A percentile compares a stretch with the other conserved stretches of the same genome.
Conservation (phyloP, 371 early-diverging fungal species). For the Astathelohania contejeani region DNA sequence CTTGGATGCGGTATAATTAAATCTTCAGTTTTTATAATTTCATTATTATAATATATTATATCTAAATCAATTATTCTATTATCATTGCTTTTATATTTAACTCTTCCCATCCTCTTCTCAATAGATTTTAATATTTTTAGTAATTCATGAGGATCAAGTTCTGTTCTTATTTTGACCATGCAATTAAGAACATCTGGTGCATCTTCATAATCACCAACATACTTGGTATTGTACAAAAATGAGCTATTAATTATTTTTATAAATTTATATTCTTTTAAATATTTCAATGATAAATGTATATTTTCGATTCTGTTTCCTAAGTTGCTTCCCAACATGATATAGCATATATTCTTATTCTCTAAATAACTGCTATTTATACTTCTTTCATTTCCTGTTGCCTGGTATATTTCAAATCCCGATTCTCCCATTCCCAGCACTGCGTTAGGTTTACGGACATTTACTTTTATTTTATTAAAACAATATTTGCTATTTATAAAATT, state of each 20-base stretch:
- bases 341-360: background rate
- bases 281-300: slow-evolving; percentile 59
- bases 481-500: too few species aligned
- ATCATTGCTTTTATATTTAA: slow-evolving; percentile 55
- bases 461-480: too few species aligned
- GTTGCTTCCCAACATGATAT: slow-evolving; percentile 75
- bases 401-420: too few species aligned
- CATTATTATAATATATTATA: slow-evolving; percentile 68
- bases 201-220: too few species aligned
- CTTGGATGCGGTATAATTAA: slow-evolving; percentile 71
- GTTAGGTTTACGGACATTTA: too few species aligned
- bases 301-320: slow-evolving; percentile 64
- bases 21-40: slow-evolving; percentile 56
- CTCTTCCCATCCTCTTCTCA: slow-evolving; percentile 63
- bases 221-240: slow-evolving; percentile 74
- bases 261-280: slow-evolving; percentile 53
- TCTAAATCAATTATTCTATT: slow-evolving; percentile 81
- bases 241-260: slow-evolving; percentile 68
- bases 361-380: too few species aligned
- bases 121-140: slow-evolving; percentile 63
- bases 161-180: too few species aligned
- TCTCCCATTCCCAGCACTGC: too few species aligned
- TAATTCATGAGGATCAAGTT: slow-evolving; percentile 59
- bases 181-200: too few species aligned
- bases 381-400: too few species aligned